These are phyloP conservation scores for Phanerodontia chrysosporium DNA, from an alignment of 768 basidiomycete species.

Conservation along the genomic window DNA sequence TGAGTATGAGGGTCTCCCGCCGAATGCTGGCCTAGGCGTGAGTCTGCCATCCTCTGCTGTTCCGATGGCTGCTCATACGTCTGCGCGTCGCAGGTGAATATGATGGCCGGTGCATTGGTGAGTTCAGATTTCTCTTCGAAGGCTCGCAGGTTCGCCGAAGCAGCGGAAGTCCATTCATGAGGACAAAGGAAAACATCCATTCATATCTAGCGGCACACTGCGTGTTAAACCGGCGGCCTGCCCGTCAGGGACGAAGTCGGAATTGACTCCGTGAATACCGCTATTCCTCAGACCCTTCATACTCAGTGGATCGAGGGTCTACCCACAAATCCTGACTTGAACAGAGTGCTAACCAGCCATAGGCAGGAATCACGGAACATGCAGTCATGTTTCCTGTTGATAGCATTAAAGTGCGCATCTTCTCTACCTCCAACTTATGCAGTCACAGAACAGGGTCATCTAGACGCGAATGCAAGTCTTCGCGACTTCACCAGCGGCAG, in stretches of 20 bases:
- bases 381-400: constrained; percentile 98
- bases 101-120: constrained; percentile 95
- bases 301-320: neutral
- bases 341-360: constrained; percentile 6
- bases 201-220: neutral
- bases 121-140: constrained; percentile 30
- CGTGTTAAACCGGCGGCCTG: neutral
- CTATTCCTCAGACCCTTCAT: too few relatives aligned
- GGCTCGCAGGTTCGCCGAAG: neutral
- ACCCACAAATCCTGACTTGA: neutral
- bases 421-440: neutral
- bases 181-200: neutral
- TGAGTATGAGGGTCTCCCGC: constrained; percentile 64
- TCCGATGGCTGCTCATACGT: neutral
- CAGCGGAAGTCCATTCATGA: neutral
- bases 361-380: constrained; percentile 99
- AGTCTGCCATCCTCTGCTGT: constrained; percentile 19
- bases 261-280: too few relatives aligned
- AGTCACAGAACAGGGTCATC: neutral
- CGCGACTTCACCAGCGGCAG: constrained; percentile 75
- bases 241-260: too few relatives aligned
- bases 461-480: constrained; percentile 99
- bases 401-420: constrained; percentile 83
- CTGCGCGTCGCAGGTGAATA: constrained; percentile 67
- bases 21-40: constrained; percentile 77